Evolutionary conservation across 2,329 filamentous ascomycete genomes (phyloP).

Genomic region (Chrysoporthe deuterocubensis): DNA sequence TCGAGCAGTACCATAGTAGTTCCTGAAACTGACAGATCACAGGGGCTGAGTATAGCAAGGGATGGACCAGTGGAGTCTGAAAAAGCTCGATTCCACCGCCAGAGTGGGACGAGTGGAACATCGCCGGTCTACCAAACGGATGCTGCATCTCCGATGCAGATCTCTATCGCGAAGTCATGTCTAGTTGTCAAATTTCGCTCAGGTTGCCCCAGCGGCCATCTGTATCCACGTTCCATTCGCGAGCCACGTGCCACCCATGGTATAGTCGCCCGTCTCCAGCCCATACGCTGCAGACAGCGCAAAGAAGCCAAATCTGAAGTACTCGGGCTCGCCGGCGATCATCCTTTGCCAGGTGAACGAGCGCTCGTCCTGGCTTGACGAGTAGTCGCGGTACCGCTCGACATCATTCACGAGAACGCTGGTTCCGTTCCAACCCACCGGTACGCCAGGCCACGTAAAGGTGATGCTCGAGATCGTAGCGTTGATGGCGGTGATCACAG

Average conservation of each 20-base stretch:
- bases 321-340: conserved; percentile 31
- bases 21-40: neutral
- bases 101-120: neutral
- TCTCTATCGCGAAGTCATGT: neutral
- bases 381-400: conserved; percentile 35
- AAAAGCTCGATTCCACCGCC: neutral
- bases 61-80: neutral
- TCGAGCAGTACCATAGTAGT: no score
- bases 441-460: conserved; percentile 36
- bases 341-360: conserved; percentile 33
- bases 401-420: conserved; percentile 39
- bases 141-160: neutral
- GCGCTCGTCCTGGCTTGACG: conserved; percentile 28
- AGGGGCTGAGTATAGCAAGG: neutral
- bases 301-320: conserved; percentile 35
- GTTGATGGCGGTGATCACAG: conserved; percentile 40
- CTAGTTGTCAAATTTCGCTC: neutral
- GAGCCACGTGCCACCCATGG: conserved; percentile 35
- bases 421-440: conserved; percentile 34
- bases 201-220: conserved; percentile 22
- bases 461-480: conserved; percentile 55
- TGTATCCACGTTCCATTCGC: conserved; percentile 36
- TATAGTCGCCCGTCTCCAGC: conserved; percentile 32
- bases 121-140: neutral
- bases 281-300: conserved; percentile 34